These are phyloP conservation scores for Fusarium mexicanum DNA, from an alignment of 2,329 filamentous ascomycete genomes.

Conservation along the genomic window DNA sequence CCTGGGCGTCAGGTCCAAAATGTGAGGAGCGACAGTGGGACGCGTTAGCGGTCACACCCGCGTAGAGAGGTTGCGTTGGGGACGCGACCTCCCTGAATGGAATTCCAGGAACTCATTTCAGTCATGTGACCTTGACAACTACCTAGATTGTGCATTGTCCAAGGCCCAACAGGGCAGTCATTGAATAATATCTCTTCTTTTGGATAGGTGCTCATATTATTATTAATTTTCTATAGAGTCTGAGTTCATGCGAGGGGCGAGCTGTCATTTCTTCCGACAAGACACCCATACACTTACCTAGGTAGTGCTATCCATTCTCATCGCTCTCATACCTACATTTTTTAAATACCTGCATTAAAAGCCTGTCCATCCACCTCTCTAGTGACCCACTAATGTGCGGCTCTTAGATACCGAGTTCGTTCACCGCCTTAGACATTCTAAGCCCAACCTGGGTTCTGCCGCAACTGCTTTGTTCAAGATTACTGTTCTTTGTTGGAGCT, in stretches of 20 bases:
- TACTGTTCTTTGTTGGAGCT: conserved; percentile 37
- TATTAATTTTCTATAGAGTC: neutral
- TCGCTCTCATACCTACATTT: neutral
- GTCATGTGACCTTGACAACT: conserved; percentile 15
- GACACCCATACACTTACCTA: too few relatives aligned
- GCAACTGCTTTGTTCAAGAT: conserved; percentile 21
- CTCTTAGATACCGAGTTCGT: neutral
- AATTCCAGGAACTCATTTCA: neutral
- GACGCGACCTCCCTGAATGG: conserved; percentile 14
- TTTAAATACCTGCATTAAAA: neutral
- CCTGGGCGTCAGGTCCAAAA: conserved; percentile 26
- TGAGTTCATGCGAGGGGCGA: neutral
- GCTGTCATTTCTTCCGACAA: neutral
- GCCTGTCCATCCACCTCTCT: neutral
- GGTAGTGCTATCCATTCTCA: neutral
- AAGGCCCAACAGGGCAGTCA: neutral
- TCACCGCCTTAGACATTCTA: conserved; percentile 26
- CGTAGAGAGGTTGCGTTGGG: conserved; percentile 44
- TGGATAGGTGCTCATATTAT: neutral
- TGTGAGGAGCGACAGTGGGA: conserved; percentile 31
- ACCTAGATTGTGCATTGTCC: neutral
- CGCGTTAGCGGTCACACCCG: conserved; percentile 43
- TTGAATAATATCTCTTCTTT: neutral
- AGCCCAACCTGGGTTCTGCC: conserved; percentile 29
- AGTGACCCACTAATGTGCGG: conserved; percentile 17